Conservation (phyloP, 2,329 filamentous ascomycete genomes). For the Microascus cirrosus region DNA sequence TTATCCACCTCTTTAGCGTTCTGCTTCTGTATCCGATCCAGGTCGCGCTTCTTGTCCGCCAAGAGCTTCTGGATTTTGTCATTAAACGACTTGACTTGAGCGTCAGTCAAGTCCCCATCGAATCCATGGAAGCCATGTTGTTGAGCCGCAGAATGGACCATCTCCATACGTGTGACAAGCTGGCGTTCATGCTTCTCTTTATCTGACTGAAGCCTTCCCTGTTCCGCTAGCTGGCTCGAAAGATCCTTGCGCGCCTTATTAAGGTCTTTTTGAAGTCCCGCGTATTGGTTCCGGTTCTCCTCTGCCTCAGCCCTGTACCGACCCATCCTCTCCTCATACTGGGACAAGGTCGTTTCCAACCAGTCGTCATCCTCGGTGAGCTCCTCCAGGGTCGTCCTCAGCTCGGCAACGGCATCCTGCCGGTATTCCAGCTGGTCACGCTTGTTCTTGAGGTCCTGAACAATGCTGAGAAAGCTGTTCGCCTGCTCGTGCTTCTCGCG, state of each 20-base stretch:
- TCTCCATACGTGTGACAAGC: slow-evolving; percentile 54
- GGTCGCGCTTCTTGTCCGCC: slow-evolving; percentile 64
- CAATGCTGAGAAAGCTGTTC: slow-evolving; percentile 61
- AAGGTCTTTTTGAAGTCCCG: slow-evolving; percentile 46
- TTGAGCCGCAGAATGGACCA: slow-evolving; percentile 69
- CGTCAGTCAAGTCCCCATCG: slow-evolving; percentile 66
- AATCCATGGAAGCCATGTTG: slow-evolving; percentile 75
- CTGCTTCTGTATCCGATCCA: slow-evolving; percentile 65
- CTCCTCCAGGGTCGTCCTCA: slow-evolving; percentile 63
- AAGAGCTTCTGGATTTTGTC: slow-evolving; percentile 64
- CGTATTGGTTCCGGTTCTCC: slow-evolving; percentile 51
- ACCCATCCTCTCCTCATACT: slow-evolving; percentile 67
- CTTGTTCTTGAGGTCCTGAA: slow-evolving; percentile 67
- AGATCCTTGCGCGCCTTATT: slow-evolving; percentile 30
- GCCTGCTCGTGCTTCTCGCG: slow-evolving; percentile 61
- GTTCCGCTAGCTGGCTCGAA: slow-evolving; percentile 46
- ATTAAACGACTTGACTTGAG: slow-evolving; percentile 65
- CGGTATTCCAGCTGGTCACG: slow-evolving; percentile 62
- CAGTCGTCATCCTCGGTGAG: slow-evolving; percentile 68
- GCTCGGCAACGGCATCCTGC: slow-evolving; percentile 56
- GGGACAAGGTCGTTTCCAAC: slow-evolving; percentile 58
- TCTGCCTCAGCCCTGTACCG: slow-evolving; percentile 54
- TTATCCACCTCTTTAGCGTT: slow-evolving; percentile 63
- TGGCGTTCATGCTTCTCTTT: slow-evolving; percentile 81
- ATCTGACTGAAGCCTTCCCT: slow-evolving; percentile 73